Base-by-base conservation (phyloP, 768 basidiomycete genomes). In the Psilocybe tampanensis region DNA sequence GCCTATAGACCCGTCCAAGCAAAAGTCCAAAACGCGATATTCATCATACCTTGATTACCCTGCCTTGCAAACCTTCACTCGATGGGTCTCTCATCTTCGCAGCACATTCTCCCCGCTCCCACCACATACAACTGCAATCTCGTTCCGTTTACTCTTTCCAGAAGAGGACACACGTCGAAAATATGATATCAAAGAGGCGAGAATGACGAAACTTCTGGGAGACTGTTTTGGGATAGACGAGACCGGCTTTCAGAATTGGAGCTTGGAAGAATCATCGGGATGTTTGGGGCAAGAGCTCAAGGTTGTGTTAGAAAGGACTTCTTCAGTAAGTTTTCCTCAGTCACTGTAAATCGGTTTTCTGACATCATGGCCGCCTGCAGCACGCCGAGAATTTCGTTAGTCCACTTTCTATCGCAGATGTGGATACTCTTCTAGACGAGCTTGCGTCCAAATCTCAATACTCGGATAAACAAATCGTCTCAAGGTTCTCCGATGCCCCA, bases 141-240 rank as follows among this genome's bases (percentile, higher is more conserved):
- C 92, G 26, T 86, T 95, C 64, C 82, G 85, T 7, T 70, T 94
- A 4, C 73, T 96, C n/a, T 95, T 95, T 66, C 94, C 95, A 0
- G 87, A 95, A 58, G 86, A 92, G 55, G 92, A 95, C 58, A 64
- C 74, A 1, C 70, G 80, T 15, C 78, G 95, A 21, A 84, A 85
- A 68, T 95, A 88, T 63, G 83, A 85, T 32, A 75, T 94, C 65
- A 84, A 89, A 67, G 92, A 94, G 73, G 72, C 75, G 13, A 78
- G 72, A 32, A 77, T 95, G 18, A 78, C 80, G 1, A 67, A 72
- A 11, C 69, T 78, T 24, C 74, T 95, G 0, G 76, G 77, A 1
- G 74, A 83, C 18, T 76, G 77, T 42, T 75, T 82, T 56, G 78
- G 80, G 44, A 64, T 81, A 4, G 48, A 72, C 32, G 47, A 63